phyloP scores from a whole-genome alignment of 805 yeast species.

The Candida dajiaensis region DNA sequence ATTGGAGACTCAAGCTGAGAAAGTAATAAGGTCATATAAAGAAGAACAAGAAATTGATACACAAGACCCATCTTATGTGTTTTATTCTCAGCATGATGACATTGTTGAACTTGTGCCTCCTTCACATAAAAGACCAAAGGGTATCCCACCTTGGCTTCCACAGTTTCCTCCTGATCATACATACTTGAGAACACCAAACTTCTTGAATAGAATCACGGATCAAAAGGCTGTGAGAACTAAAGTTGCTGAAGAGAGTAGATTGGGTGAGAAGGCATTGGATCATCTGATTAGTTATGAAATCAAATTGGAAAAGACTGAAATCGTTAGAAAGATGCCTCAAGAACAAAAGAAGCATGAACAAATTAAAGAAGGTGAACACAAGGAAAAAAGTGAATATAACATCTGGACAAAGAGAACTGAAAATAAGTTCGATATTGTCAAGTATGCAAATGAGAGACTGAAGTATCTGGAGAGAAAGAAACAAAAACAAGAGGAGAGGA shows the following conservation, averaged over 20 bases:
- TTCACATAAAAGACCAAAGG: slow-evolving; percentile 31
- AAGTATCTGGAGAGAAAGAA: slow-evolving; percentile 30
- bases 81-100: slow-evolving; percentile 45
- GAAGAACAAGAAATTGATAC: slow-evolving; percentile 26
- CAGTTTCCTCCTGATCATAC: slow-evolving; percentile 93
- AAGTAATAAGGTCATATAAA: background rate
- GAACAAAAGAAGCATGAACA: slow-evolving; percentile 2
- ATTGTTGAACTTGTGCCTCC: slow-evolving; percentile 54
- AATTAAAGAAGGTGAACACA: slow-evolving; percentile 3
- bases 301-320: slow-evolving; percentile 7
- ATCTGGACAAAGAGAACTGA: slow-evolving; percentile 12
- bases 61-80: slow-evolving; percentile 45
- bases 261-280: slow-evolving; percentile 74
- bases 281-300: slow-evolving; percentile 39
- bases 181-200: slow-evolving; percentile 70
- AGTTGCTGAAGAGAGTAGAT: slow-evolving; percentile 73
- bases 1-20: slow-evolving; percentile 8
- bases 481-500: slow-evolving; percentile 7
- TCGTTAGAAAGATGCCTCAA: slow-evolving; percentile 2
- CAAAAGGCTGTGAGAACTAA: slow-evolving; percentile 65
- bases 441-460: slow-evolving; percentile 46
- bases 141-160: slow-evolving; percentile 77
- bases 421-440: slow-evolving; percentile 47
- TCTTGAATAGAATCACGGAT: slow-evolving; percentile 54
- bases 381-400: background rate